Evolutionary conservation across 2,329 filamentous ascomycete species (phyloP), one percentile per base, ranked within the genome.

Genomic region (Aureobasidium leucospermi): DNA sequence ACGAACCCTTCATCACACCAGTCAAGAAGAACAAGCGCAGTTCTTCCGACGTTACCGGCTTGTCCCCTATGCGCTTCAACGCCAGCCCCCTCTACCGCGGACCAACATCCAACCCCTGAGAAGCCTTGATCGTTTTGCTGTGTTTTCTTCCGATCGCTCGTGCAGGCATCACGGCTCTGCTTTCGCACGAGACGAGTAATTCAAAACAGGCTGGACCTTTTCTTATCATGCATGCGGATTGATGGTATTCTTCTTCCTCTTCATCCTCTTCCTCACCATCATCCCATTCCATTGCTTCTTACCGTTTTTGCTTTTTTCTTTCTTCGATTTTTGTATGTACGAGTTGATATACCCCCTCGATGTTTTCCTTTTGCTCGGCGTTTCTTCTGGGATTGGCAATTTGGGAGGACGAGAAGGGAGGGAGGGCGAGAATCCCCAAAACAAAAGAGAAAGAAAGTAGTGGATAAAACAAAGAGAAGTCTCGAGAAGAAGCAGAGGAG

Each of bases 281-380:
- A 23, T 6, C n/a, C 3, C 4, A 15, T 19, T 29, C 3, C 4
- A 15, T 19, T 29, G 9, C 19, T 56, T 46, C 15, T 45, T 31
- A 4, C 19, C 23, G 23, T 46, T 45, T 56, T 9, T 16, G 16
- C 38, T 16, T 58, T 15, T 38, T 36, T 29, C 29, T 41, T 47
- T 31, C 11, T 32, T 41, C 42, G 11, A 56, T 47, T 47, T 58
- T 48, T 58, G 55, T 41, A 58, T 58, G 55, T 58, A 58, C 31
- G 55, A 58, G 55, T 58, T 58, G 55, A 58, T 58, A 58, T 58
- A 58, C 43, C 42, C 47, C 53, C 53, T 41, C 31, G 32, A 48
- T 58, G 55, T 48, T 58, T 48, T 58, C 16, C 41, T 56, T 56
- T 55, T 34, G 19, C 28, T 55, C 9, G 47, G 47, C 32, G 32